Percentiles rank a stretch among this genome's conserved stretches.
Evolutionary conservation across 2,329 filamentous ascomycete genomes (phyloP).

Genomic region (Aureobasidium lini): DNA sequence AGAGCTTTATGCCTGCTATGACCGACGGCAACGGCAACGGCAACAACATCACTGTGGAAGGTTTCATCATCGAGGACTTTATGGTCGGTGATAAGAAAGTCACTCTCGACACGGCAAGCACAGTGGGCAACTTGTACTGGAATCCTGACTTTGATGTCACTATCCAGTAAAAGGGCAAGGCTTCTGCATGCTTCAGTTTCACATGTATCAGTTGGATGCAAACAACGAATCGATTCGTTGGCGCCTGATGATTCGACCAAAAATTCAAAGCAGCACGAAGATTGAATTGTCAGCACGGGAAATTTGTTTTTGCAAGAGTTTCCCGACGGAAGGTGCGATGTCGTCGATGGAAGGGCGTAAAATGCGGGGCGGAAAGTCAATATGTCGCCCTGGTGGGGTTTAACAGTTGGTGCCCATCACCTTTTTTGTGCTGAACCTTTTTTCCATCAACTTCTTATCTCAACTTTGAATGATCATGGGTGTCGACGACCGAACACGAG

Average conservation of each 20-base stretch:
- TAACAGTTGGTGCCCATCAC: neutral
- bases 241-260: neutral
- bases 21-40: neutral
- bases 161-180: neutral
- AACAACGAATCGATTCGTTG: neutral
- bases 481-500: neutral
- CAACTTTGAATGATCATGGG: neutral
- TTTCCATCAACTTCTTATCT: neutral
- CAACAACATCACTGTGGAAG: neutral
- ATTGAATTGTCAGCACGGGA: neutral
- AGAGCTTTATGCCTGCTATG: slow-evolving; percentile 6
- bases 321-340: neutral
- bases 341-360: neutral
- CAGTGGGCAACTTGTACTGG: neutral
- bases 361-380: neutral
- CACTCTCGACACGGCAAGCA: neutral
- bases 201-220: neutral
- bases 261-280: neutral
- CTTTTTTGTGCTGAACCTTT: neutral
- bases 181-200: no score
- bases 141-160: neutral
- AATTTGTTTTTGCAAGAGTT: neutral
- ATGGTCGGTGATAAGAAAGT: slow-evolving; percentile 1
- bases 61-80: neutral
- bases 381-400: neutral